phyloP scores from a whole-genome alignment of 768 basidiomycete species.

The Pleurotus giganteus region DNA sequence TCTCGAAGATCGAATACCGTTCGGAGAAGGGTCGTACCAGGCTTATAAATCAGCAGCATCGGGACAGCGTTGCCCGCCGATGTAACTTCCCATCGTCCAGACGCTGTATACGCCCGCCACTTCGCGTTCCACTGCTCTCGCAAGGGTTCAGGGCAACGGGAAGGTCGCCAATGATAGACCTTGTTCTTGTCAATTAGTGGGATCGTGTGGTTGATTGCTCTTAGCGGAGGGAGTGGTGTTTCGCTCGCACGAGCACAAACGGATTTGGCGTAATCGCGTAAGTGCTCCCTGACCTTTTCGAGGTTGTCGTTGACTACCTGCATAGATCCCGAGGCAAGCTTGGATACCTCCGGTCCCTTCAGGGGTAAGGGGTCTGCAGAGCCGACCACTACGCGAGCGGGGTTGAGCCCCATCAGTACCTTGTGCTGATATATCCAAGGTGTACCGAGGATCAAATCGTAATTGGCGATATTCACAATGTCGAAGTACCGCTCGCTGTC shows the following conservation, averaged over 20 bases:
- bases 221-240: slow-evolving; percentile 18
- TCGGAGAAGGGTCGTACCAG: no score
- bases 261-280: slow-evolving; percentile 14
- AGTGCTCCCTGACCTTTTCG: no score
- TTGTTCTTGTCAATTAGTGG: slow-evolving; percentile 28
- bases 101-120: no score
- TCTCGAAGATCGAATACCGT: no score
- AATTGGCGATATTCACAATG: slow-evolving; percentile 33
- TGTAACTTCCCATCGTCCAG: no score
- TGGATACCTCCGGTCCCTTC: slow-evolving; percentile 12
- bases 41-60: no score
- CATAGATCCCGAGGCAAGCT: slow-evolving; percentile 8
- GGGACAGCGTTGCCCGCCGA: no score
- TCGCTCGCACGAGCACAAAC: slow-evolving; percentile 19
- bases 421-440: slow-evolving; percentile 31
- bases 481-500: slow-evolving; percentile 28
- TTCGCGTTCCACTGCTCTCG: no score
- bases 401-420: slow-evolving; percentile 25
- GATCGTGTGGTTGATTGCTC: slow-evolving; percentile 35
- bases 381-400: slow-evolving; percentile 14
- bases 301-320: no score
- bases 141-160: no score
- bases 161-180: no score
- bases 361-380: slow-evolving; percentile 13
- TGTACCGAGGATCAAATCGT: slow-evolving; percentile 35